Evolutionary conservation across 2,329 filamentous ascomycete genomes (phyloP).

Genomic region (Alternaria sp.): DNA sequence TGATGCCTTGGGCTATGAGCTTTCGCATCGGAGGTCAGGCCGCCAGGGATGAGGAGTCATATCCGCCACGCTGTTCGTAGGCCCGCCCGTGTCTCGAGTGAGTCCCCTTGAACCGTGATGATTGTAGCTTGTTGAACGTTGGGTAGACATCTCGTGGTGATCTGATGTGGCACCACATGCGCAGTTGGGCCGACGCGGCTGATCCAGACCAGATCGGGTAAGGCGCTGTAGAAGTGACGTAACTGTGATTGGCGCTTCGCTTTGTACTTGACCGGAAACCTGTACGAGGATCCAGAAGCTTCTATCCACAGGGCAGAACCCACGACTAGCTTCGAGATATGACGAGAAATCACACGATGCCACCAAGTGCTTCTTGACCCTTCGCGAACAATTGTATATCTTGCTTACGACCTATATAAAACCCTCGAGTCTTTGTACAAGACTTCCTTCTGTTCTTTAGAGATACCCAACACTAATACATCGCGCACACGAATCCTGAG

Average conservation of each 20-base stretch:
- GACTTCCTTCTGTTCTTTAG: constrained; percentile 9
- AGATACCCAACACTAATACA: constrained; percentile 28
- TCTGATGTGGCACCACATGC: constrained; percentile 7
- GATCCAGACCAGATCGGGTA: constrained; percentile 3
- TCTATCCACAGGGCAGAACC: constrained; percentile 32
- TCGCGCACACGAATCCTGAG: constrained; percentile 21
- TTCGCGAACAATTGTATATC: constrained; percentile 22
- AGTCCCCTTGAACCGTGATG: constrained; percentile 1
- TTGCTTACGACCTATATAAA: constrained; percentile 37
- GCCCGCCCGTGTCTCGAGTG: not conserved
- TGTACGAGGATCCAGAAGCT: constrained; percentile 38
- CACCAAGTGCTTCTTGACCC: constrained; percentile 34
- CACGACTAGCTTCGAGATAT: constrained; percentile 31
- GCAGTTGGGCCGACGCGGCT: constrained; percentile 3
- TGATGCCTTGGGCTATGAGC: not conserved
- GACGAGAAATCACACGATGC: constrained; percentile 38
- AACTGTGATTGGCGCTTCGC: constrained; percentile 20
- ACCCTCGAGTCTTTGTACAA: constrained; percentile 17
- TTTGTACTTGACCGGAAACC: constrained; percentile 27
- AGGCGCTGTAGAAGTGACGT: constrained; percentile 15
- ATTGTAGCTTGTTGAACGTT: constrained; percentile 5
- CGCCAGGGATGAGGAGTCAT: constrained; percentile 2
- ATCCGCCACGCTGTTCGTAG: constrained; percentile 6
- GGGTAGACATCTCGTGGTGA: constrained; percentile 15
- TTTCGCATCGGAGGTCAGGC: not conserved